Evolutionary conservation across 306 rosid genomes (phyloP).

Genomic region (Pyrus betulifolia): DNA sequence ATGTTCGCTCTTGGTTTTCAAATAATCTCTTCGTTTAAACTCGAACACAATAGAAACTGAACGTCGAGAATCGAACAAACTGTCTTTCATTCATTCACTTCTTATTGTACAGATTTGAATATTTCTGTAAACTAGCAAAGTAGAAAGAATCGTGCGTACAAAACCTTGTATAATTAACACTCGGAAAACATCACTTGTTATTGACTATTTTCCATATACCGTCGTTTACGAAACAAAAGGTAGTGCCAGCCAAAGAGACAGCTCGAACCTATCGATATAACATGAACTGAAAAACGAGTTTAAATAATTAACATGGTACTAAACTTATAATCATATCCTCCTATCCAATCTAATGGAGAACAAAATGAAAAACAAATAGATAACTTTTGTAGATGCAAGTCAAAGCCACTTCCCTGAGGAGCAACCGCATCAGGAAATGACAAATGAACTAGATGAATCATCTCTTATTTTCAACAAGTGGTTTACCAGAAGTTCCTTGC

Average conservation of each 20-base stretch:
- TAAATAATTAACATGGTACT: not conserved
- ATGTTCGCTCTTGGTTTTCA: not conserved
- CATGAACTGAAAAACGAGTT: not conserved
- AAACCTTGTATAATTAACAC: not conserved
- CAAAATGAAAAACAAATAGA: too few species aligned
- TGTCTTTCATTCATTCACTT: not conserved
- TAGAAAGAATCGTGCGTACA: not conserved
- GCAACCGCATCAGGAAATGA: not conserved
- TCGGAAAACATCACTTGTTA: not conserved
- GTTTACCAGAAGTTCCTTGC: slow-evolving; percentile 22
- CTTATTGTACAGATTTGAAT: not conserved
- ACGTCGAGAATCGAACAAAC: not conserved
- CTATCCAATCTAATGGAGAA: not conserved
- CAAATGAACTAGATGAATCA: not conserved
- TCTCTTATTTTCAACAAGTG: slow-evolving; percentile 15
- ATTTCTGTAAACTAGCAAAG: not conserved
- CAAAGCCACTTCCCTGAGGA: not conserved
- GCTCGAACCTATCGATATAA: not conserved
- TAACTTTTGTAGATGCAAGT: not conserved
- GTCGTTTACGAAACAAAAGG: not conserved
- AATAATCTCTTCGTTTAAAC: not conserved
- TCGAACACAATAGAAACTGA: not conserved
- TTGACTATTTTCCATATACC: not conserved
- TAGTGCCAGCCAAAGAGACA: slow-evolving; percentile 7
- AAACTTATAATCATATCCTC: not conserved